phyloP scores from a whole-genome alignment of 768 basidiomycete species.

The Fomitopsis pulvina region DNA sequence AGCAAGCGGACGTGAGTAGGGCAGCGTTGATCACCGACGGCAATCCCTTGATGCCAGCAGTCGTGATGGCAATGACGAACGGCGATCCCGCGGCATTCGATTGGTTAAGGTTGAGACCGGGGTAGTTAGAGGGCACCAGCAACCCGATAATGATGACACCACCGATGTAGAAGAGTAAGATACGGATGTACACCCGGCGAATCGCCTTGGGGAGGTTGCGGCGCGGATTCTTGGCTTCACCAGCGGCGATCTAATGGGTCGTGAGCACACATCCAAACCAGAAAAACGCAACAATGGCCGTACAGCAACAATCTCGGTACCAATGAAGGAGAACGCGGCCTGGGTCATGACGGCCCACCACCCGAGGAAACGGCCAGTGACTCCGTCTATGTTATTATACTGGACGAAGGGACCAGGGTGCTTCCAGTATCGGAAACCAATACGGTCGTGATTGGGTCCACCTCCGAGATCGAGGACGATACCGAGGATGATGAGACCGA shows the following conservation, averaged over 20 bases:
- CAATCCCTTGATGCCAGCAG: constrained; percentile 79
- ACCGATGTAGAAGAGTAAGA: constrained; percentile 55
- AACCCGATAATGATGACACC: constrained; percentile 76
- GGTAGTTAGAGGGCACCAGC: constrained; percentile 69
- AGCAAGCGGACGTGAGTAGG: constrained; percentile 87
- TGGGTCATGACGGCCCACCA: constrained; percentile 71
- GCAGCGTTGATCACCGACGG: constrained; percentile 85
- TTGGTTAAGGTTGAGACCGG: constrained; percentile 40
- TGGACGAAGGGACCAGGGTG: constrained; percentile 87
- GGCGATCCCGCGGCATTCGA: constrained; percentile 66
- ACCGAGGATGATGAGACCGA: constrained; percentile 49
- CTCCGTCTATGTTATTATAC: constrained; percentile 52
- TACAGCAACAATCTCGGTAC: constrained; percentile 91
- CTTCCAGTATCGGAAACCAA: constrained; percentile 76
- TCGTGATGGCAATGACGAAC: constrained; percentile 85
- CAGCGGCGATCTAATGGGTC: constrained; percentile 65
- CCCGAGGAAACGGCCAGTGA: constrained; percentile 71
- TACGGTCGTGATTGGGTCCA: constrained; percentile 72
- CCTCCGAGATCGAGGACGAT: constrained; percentile 83
- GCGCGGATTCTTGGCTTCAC: constrained; percentile 87
- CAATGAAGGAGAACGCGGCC: constrained; percentile 91
- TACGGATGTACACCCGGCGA: constrained; percentile 63
- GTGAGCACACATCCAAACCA: neutral
- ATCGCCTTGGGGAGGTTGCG: constrained; percentile 55
- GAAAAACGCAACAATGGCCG: constrained; percentile 15